These are phyloP conservation scores for Sporormia fimetaria DNA, from an alignment of 495 filamentous ascomycete genomes.

Conservation along the genomic window DNA sequence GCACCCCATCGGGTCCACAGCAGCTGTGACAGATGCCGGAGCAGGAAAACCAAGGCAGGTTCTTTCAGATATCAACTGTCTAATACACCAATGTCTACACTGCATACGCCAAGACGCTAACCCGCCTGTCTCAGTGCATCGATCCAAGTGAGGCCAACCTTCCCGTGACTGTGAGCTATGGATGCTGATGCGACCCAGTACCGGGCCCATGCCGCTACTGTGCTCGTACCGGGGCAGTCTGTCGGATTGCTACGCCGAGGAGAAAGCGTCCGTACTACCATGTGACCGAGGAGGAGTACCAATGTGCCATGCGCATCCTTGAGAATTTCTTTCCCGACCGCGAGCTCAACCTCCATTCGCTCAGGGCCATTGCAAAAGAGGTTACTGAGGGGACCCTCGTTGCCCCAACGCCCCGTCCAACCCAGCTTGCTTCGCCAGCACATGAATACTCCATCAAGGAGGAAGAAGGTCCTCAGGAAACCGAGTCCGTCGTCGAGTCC, in stretches of 20 bases:
- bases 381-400: constrained; percentile 5
- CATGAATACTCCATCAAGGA: neutral
- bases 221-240: constrained; percentile 15
- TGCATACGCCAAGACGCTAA: constrained; percentile 7
- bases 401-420: constrained; percentile 1
- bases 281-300: constrained; percentile 23
- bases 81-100: too few relatives aligned
- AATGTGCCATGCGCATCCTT: constrained; percentile 20
- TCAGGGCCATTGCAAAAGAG: constrained; percentile 15
- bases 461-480: constrained; percentile 10
- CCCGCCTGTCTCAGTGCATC: constrained; percentile 10
- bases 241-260: constrained; percentile 17
- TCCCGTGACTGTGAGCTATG: neutral
- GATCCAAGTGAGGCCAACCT: constrained; percentile 14
- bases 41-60: constrained; percentile 19
- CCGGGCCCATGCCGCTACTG: constrained; percentile 21
- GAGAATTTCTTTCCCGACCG: constrained; percentile 22
- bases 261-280: constrained; percentile 21
- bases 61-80: too few relatives aligned
- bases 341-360: constrained; percentile 14
- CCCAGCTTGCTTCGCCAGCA: constrained; percentile 1
- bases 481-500: constrained; percentile 16
- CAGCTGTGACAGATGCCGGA: constrained; percentile 21
- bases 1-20: constrained; percentile 13
- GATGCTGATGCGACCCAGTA: constrained; percentile 8